Evolutionary conservation across 2,329 filamentous ascomycete species (phyloP), one percentile per base, ranked within the genome.

Genomic region (Claviceps fusiformis): DNA sequence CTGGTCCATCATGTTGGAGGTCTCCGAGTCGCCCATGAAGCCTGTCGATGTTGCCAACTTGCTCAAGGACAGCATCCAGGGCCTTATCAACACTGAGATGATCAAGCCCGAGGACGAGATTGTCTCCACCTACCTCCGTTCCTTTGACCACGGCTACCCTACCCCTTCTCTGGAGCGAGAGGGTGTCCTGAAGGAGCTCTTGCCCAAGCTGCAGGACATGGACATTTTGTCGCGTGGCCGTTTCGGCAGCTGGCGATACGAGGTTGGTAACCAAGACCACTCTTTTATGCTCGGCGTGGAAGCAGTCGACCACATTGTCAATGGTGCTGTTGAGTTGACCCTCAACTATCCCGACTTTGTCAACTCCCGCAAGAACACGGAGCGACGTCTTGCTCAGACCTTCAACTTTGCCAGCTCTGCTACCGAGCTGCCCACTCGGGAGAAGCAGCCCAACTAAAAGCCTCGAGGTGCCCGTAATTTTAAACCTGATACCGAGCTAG

Each of bases 1-100:
- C 83, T 98, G 93, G 93, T 97, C 92, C 60, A 95, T 98, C 78
- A 98, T 98, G 93, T 77, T 98, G 64, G 93, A 98, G 75, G 87
- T 98, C 58, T 97, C 93, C 37, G 89, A 98, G 75, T 97, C 92
- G 37, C 82, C 81, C 67, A 83, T 95, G 85, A 98, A 98, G 82
- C 89, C 90, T 44, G 91, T 97, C 37, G 84, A 97, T 72, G 77
- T 87, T 64, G 82, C 83, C 64, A 95, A 86, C 71, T 74, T 98
- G 59, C 79, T 98, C 65, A 82, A 81, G 71, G 91, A 98, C 67
- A 93, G 83, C 66, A 97, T 98, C 70, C 87, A 95, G 75, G 93
- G 93, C 67, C 86, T 97, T 52, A 81, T 98, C 79, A 97, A 96
- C 82, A 98, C 93, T 19, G 87, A 95, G 62, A 95, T 98, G 89